Base-by-base conservation (phyloP, 169 alveolate genomes). In the Eimeria acervulina region DNA sequence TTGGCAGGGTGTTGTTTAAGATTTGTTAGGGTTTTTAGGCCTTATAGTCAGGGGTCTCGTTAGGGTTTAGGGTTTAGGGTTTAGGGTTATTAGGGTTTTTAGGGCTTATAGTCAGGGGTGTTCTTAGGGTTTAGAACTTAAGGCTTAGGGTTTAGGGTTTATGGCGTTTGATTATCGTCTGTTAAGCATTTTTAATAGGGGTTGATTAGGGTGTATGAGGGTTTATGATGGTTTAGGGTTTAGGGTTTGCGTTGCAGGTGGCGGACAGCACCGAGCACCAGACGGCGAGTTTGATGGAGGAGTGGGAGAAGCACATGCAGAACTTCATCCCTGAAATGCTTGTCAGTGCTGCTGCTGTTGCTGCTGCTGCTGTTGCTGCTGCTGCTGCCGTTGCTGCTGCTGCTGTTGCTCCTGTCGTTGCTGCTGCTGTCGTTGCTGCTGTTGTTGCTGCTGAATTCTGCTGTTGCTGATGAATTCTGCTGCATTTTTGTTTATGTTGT, bases 281-380 rank as follows among this genome's bases (percentile, higher is more conserved):
- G 10, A 33, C 68, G 23, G 74, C 88, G 47, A 63, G 81, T 33
- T 47, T 97, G 40, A 96, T 96, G 96, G 97, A 96, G 68, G 98
- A 97, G 92, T 97, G 98, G 97, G 98, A 97, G 90, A 90, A 81
- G 33, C 95, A 97, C 95, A 97, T 97, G 98, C 88, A 81, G 51
- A 97, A 96, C 66, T 97, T 97, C 76, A 97, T 95, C 17, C 98
- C 98, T 47, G 97, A 93, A 26, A 97, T 96, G 95, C 94, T 97
- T 84, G 97, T 90, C n/a, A n/a, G 63, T 44, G 95, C 1, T 63
- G 19, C 33, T 72, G 83, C 40, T 72, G 83, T 23, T 63, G 74
- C 31, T 63, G 74, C n/a, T 63, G 74, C 74, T 63, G 74, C 74
- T 63, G 74, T 23, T 63, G 74, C 74, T 63, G 74, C 74, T 63